These are phyloP conservation scores for Epichloe bromicola DNA, from an alignment of 2,329 filamentous ascomycete species.

Conservation along the genomic window DNA sequence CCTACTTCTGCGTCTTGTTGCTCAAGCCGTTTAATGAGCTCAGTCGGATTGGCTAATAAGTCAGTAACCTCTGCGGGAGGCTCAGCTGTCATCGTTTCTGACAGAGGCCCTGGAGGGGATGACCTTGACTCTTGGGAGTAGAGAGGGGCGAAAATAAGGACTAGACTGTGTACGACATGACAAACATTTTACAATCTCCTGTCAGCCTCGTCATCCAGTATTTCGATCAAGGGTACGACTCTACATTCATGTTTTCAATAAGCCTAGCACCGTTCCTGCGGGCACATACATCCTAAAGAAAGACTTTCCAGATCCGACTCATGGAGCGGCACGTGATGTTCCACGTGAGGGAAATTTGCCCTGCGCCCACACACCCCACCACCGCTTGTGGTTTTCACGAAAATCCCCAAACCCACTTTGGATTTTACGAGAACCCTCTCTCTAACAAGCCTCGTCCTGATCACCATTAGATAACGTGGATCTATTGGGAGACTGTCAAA, in stretches of 20 bases:
- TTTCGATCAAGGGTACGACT: neutral
- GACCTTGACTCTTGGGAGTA: neutral
- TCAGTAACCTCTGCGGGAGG: conserved; percentile 16
- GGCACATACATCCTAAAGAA: neutral
- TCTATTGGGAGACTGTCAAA: conserved; percentile 80
- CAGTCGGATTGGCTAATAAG: conserved; percentile 23
- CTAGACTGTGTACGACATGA: neutral
- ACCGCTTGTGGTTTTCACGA: conserved; percentile 7
- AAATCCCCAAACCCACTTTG: conserved; percentile 9
- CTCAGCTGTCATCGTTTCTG: conserved; percentile 9
- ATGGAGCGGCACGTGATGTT: conserved; percentile 15
- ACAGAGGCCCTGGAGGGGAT: neutral
- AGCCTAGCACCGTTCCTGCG: neutral
- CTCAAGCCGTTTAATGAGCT: conserved; percentile 30
- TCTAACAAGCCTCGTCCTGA: conserved; percentile 21
- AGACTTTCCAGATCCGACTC: neutral
- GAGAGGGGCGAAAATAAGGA: neutral
- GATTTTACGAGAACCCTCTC: conserved; percentile 6
- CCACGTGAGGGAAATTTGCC: conserved; percentile 25
- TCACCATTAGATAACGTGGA: conserved; percentile 57
- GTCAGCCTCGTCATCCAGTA: neutral
- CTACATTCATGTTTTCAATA: neutral
- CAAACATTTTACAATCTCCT: conserved; percentile 1
- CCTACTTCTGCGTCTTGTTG: conserved; percentile 22
- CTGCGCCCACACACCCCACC: conserved; percentile 16